Evolutionary conservation across 2,329 filamentous ascomycete species (phyloP), one percentile per base, ranked within the genome.

Genomic region (Cladosporium sp.): DNA sequence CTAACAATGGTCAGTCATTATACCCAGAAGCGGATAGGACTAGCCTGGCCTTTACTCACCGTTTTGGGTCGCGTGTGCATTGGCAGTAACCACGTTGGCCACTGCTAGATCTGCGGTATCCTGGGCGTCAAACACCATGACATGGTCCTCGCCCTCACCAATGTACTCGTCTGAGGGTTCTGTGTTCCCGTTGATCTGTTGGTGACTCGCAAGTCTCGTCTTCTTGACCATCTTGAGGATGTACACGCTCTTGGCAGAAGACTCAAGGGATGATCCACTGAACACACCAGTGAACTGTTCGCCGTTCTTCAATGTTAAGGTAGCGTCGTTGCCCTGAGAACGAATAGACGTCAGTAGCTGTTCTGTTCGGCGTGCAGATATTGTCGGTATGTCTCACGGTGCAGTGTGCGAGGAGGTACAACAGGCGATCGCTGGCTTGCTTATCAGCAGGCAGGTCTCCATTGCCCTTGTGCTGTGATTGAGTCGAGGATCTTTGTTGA

Each of bases 211-310:
- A 21, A 76, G 71, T 53, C 78, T 75, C 65, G 80, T 75, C 69
- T 82, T 83, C 74, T 85, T 86, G 35, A 86, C 85, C 88, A 91
- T 91, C 77, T 89, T 90, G 71, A 89, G 80, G 31, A 84, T 78
- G 71, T 89, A 85, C 21, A 82, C 81, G 57, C 83, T 79, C 68
- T 86, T 83, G 68, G 76, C 79, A 5, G 82, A 16, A 16, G 69
- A 74, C 63, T 86, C 84, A 29, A 85, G 75, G 10, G 80, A 81
- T 14, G 82, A 83, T 53, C 84, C 84, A 49, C 85, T 87, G 71
- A 89, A 85, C 40, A 89, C 83, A 65, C 87, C 88, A 10, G 81
- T 83, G 73, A 84, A 89, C 64, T 83, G 83, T 57, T 89, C 87
- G 71, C 87, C 87, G 71, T 80, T 85, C 71, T 85, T 86, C 18